Conservation (phyloP, 768 basidiomycete species). For the Termitomyces sp. region DNA sequence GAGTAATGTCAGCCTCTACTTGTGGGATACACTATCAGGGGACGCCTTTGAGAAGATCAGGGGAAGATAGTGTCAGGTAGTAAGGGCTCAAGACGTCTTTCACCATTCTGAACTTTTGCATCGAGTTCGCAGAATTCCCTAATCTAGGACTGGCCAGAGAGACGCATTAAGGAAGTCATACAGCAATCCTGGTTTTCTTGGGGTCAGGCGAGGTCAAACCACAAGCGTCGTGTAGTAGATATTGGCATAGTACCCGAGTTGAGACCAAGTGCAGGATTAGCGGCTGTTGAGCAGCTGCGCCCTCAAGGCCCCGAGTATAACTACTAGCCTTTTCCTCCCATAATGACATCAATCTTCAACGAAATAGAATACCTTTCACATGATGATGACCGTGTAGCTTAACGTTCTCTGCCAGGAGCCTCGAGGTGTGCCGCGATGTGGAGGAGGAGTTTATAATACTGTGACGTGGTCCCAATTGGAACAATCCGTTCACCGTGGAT, state of each 20-base stretch:
- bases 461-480: too few relatives aligned
- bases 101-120: background rate
- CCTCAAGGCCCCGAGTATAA: background rate
- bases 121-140: background rate
- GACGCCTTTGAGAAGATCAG: background rate
- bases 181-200: too few relatives aligned
- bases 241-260: background rate
- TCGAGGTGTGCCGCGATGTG: too few relatives aligned
- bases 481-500: too few relatives aligned
- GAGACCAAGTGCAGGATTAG: background rate
- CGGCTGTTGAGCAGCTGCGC: background rate
- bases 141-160: background rate
- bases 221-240: background rate
- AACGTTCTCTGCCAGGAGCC: too few relatives aligned
- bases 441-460: too few relatives aligned
- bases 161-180: background rate
- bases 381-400: background rate
- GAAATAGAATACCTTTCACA: background rate
- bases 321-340: background rate
- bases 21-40: background rate
- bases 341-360: background rate
- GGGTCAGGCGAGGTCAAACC: background rate
- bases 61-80: background rate
- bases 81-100: background rate
- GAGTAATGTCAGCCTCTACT: background rate